Base-by-base conservation (phyloP, 306 rosid species). In the Castanea sativa region DNA sequence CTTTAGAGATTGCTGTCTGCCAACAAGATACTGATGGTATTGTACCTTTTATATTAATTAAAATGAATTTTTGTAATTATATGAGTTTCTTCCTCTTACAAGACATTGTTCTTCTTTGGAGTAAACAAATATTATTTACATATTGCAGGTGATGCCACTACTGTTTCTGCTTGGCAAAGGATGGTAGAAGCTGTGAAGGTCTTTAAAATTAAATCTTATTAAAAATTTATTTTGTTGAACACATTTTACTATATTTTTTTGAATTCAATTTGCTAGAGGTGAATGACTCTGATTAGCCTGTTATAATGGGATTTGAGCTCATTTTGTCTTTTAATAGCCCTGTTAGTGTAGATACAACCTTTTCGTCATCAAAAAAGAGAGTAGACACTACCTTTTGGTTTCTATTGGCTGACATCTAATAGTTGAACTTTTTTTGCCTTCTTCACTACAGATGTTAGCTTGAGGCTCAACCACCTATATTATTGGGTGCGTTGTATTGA, bases 101-200 rank as follows among this genome's bases (percentile, higher is more conserved):
- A 72, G 58, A 27, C 61, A 72, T 80, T 49, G 76, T 58, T 61
- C 53, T 65, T 68, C 27, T 38, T 67, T 12, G 15, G 43, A 32
- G 60, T 78, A 85, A 76, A 55, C 27, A 20, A 76, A 68, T 18
- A 56, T n/a, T 76, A 16, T 85, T 38, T 58, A 43, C 79, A 59
- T 83, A 57, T 83, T 79, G 78, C 92, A 91, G 98, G 86, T 75
- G 86, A 83, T 53, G 33, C 85, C 69, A 76, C 84, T 76, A 78
- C 92, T 33, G 82, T 74, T 72, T 53, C 75, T 77, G 86, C 93
- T 58, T 93, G 93, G 93, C 83, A 88, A 81, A 86, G 86, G 87
- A 91, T 88, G 94, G 83, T 85, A 20, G 90, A 90, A 70, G 65
- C 90, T 19, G 89, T 91, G 78, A 93, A 93, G 98, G 98, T 93